phyloP scores from a whole-genome alignment of 2,329 filamentous ascomycete genomes.

The Coleophoma eucalyptorum region DNA sequence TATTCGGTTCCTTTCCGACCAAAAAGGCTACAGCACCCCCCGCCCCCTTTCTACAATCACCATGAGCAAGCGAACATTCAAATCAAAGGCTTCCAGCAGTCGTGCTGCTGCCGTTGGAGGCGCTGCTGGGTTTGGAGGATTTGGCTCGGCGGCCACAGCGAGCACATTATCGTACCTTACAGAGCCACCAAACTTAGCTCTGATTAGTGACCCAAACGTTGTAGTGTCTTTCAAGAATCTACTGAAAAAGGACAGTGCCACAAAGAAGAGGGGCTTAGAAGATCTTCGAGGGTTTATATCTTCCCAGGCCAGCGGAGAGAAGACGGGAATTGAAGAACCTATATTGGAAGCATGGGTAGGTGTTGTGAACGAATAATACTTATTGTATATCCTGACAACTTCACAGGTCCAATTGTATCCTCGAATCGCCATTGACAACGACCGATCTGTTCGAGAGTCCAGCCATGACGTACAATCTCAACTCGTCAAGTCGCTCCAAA shows the following conservation, averaged over 20 bases:
- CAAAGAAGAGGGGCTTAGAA: conserved; percentile 86
- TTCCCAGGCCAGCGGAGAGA: conserved; percentile 45
- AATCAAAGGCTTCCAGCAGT: conserved; percentile 28
- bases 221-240: conserved; percentile 92
- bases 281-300: conserved; percentile 69
- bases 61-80: conserved; percentile 26
- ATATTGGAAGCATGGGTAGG: conserved; percentile 86
- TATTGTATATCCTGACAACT: conserved; percentile 26
- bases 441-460: conserved; percentile 81
- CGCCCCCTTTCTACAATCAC: neutral
- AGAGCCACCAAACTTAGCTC: conserved; percentile 75
- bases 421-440: conserved; percentile 84
- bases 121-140: conserved; percentile 23
- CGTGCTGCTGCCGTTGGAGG: conserved; percentile 18
- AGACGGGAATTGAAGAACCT: conserved; percentile 69
- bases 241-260: conserved; percentile 87
- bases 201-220: conserved; percentile 74
- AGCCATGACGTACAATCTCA: conserved; percentile 71
- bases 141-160: conserved; percentile 29
- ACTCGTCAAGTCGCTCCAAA: conserved; percentile 61
- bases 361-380: conserved; percentile 14
- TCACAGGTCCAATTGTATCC: conserved; percentile 78
- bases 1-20: no score
- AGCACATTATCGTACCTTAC: conserved; percentile 77
- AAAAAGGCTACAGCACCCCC: no score